A percentile compares a stretch with the other conserved stretches of the same genome.
These are phyloP conservation scores for Phytophthora pinifolia DNA, from an alignment of 352 stramenopile genomes.

Conservation along the genomic window DNA sequence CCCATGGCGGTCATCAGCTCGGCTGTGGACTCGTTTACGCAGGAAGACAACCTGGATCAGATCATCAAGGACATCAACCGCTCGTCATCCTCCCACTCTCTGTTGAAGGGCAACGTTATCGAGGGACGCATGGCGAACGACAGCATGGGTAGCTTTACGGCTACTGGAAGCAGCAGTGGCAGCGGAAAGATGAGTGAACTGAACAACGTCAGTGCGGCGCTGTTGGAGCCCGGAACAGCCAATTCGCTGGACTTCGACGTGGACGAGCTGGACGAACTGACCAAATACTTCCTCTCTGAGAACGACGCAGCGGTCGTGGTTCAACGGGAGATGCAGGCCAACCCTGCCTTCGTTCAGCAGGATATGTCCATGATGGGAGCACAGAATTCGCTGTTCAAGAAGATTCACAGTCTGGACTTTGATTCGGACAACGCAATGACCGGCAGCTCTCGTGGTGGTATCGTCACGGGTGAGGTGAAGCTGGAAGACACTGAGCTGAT, in stretches of 20 bases:
- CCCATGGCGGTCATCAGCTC: slow-evolving; percentile 65
- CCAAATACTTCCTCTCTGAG: slow-evolving; percentile 70
- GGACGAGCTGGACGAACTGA: slow-evolving; percentile 75
- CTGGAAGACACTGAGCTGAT: slow-evolving; percentile 44
- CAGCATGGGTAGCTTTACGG: slow-evolving; percentile 28
- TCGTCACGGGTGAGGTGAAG: slow-evolving; percentile 27
- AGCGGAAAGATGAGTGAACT: slow-evolving; percentile 27
- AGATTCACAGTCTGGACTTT: slow-evolving; percentile 80
- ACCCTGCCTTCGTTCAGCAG: slow-evolving; percentile 15
- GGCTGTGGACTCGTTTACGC: slow-evolving; percentile 71
- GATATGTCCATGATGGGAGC: slow-evolving; percentile 6
- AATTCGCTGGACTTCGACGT: slow-evolving; percentile 66
- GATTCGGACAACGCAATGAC: slow-evolving; percentile 44
- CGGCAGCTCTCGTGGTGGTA: slow-evolving; percentile 22
- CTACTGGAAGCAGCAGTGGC: slow-evolving; percentile 34
- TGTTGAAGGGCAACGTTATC: slow-evolving; percentile 34
- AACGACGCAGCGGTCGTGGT: slow-evolving; percentile 38
- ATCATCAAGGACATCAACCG: slow-evolving; percentile 80
- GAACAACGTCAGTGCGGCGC: slow-evolving; percentile 10
- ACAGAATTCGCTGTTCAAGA: slow-evolving; percentile 45
- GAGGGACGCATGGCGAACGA: slow-evolving; percentile 14
- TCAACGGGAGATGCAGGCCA: slow-evolving; percentile 32
- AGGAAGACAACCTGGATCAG: slow-evolving; percentile 71
- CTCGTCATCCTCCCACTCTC: slow-evolving; percentile 40
- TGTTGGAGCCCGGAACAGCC: slow-evolving; percentile 36